phyloP scores from a whole-genome alignment of 2,329 filamentous ascomycete genomes.

The Didymella arachidicola region DNA sequence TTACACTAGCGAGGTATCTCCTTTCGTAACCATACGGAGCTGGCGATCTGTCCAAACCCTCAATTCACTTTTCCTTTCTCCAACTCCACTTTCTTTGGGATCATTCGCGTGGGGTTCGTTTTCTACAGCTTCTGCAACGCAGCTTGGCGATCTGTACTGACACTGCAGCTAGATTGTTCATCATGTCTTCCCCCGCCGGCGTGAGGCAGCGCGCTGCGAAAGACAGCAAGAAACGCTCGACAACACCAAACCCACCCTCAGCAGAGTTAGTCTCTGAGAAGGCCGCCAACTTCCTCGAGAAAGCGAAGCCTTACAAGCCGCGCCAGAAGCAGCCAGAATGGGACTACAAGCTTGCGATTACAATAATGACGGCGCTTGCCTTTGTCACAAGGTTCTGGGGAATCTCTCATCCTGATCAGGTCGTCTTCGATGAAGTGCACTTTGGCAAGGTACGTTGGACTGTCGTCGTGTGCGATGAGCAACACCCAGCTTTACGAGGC shows the following conservation, averaged over 20 bases:
- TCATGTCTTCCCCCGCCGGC: constrained; percentile 50
- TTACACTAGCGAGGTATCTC: constrained; percentile 19
- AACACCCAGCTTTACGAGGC: constrained; percentile 1
- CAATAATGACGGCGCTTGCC: constrained; percentile 79
- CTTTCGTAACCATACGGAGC: constrained; percentile 23
- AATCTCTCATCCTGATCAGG: constrained; percentile 92
- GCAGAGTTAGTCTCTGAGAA: constrained; percentile 37
- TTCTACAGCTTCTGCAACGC: constrained; percentile 11
- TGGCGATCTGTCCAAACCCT: constrained; percentile 37
- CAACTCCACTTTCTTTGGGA: constrained; percentile 21
- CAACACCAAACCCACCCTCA: constrained; percentile 47
- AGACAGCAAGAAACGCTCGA: constrained; percentile 48
- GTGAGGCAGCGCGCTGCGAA: constrained; percentile 51
- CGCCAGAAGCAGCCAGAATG: constrained; percentile 66
- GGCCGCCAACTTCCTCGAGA: constrained; percentile 37
- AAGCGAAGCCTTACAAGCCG: constrained; percentile 46
- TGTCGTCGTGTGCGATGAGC: background rate
- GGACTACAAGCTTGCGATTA: constrained; percentile 83
- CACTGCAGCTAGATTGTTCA: constrained; percentile 38
- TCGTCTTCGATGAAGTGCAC: constrained; percentile 98
- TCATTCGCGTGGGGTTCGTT: constrained; percentile 34
- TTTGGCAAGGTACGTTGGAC: constrained; percentile 85
- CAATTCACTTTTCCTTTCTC: constrained; percentile 28
- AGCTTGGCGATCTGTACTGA: constrained; percentile 24
- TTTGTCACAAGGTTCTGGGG: constrained; percentile 96